Base-by-base conservation (phyloP, 257 asterid species). In the Primulina tabacum region DNA sequence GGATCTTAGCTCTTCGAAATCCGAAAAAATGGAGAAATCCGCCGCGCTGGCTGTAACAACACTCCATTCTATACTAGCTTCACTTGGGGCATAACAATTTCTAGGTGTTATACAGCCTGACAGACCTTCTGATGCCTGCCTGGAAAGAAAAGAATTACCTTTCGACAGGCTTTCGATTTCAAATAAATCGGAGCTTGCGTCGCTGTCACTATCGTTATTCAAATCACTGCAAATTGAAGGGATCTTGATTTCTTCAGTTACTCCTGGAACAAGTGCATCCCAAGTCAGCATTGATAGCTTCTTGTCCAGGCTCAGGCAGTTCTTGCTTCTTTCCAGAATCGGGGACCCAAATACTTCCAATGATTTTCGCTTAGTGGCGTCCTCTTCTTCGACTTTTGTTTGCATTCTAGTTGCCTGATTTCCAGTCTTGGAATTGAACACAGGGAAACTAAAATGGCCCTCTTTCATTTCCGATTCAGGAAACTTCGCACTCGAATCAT, bases 11-110 rank as follows among this genome's bases (percentile, higher is more conserved):
- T 86, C 89, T 34, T 87, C 92, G 1, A 79, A 40, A 52, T 88
- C 97, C 1, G 97, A 88, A 55, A 78, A 69, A 0, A 70, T 62
- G 1, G 95, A 82, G 83, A 86, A 89, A 85, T 80, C 89, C 8
- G 86, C 95, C 5, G 90, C 94, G 38, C 94, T 92, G 43, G 94
- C 96, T 0, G 98, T 89, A 3, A 85, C 76, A 2, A 90, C 89
- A 21, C 96, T 92, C 98, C 96, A 89, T 71, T 89, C 95, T 67
- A 92, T 77, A 75, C 98, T 92, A 24, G 87, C 95, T 74, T 92
- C 96, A 8, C 97, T 92, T n/a, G 96, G 96, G 4, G 95, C 92
- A 58, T 91, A 87, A 65, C 88, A 84, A 0, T 79, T 71, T 7
- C 76, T 34, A 50, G 80, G 87, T 16, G 82, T 62, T 24, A 69